phyloP scores from a whole-genome alignment of 352 stramenopile species.

The Pythium phragmitis region DNA sequence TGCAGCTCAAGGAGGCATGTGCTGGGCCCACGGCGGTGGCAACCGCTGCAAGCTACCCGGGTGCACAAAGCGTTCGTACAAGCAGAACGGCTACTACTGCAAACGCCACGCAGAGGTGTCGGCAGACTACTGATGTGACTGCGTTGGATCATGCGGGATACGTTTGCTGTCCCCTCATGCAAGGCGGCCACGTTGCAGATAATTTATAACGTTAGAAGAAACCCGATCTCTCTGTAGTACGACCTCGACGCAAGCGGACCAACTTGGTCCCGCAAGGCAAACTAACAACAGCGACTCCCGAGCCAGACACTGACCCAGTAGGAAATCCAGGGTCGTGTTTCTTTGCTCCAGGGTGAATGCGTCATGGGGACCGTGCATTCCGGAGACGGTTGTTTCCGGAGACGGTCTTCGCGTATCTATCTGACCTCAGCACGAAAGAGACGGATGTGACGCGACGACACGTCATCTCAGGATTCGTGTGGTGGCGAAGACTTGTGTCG shows the following conservation, averaged over 20 bases:
- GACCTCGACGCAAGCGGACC: too few species aligned
- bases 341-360: too few species aligned
- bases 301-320: too few species aligned
- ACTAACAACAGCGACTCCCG: too few species aligned
- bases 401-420: too few species aligned
- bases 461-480: background rate
- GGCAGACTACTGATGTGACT: slow-evolving; percentile 4
- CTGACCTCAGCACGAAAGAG: too few species aligned
- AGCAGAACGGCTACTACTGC: slow-evolving; percentile 75
- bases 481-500: background rate
- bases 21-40: slow-evolving; percentile 77
- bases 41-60: slow-evolving; percentile 65
- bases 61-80: slow-evolving; percentile 70
- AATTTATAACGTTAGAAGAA: slow-evolving; percentile 2
- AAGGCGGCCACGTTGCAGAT: background rate
- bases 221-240: background rate
- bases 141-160: background rate
- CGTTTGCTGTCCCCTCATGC: background rate
- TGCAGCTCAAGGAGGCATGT: slow-evolving; percentile 62
- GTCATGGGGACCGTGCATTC: too few species aligned
- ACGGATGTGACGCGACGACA: too few species aligned
- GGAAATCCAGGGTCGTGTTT: too few species aligned
- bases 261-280: too few species aligned
- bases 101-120: slow-evolving; percentile 39
- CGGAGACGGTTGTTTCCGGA: too few species aligned